Conservation (phyloP, 441 rosid genomes). For the Populus trichocarpa region DNA sequence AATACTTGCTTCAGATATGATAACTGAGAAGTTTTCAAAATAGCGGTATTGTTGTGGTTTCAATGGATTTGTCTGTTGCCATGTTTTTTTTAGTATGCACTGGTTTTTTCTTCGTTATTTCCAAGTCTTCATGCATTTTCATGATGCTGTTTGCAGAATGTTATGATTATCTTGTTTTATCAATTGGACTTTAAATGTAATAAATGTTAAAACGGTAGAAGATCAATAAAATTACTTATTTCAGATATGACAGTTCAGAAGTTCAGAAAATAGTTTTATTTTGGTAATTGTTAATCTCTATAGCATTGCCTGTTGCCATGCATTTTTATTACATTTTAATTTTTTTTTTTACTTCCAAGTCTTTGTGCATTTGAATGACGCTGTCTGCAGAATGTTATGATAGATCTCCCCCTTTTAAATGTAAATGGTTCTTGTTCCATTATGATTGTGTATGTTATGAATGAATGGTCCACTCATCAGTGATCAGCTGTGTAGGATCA, state of each 20-base stretch:
- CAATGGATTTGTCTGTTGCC: not conserved
- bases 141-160: not conserved
- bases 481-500: not conserved
- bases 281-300: too few relatives aligned
- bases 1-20: not conserved
- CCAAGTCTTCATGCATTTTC: not conserved
- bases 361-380: too few relatives aligned
- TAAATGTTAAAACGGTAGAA: too few relatives aligned
- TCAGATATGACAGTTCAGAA: too few relatives aligned
- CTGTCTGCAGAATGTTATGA: not conserved
- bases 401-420: not conserved
- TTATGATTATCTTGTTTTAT: not conserved
- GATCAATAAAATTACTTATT: too few relatives aligned
- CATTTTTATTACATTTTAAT: too few relatives aligned
- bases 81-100: not conserved
- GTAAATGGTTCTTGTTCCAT: not conserved
- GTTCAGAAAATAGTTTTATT: too few relatives aligned
- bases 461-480: not conserved
- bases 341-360: too few relatives aligned
- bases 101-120: not conserved
- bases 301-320: too few relatives aligned
- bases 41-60: not conserved
- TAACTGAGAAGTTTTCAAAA: not conserved
- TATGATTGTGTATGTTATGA: not conserved
- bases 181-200: not conserved